phyloP scores from a whole-genome alignment of 108 stramenopile species.

The Skeletonema marinoi region DNA sequence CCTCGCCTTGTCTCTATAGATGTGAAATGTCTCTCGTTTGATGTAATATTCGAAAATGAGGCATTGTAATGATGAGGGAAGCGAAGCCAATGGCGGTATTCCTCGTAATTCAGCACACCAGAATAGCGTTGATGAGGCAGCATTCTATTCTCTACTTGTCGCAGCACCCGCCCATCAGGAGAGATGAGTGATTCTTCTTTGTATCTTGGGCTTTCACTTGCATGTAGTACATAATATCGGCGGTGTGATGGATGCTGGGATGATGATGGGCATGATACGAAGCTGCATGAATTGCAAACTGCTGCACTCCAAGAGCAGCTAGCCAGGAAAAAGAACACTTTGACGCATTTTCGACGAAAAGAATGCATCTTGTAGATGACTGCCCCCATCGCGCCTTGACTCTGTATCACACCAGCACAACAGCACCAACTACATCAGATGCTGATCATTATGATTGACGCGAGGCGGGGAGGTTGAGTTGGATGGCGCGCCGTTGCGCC shows the following conservation, averaged over 20 bases:
- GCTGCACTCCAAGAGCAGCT: neutral
- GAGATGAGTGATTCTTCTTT: neutral
- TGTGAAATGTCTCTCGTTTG: neutral
- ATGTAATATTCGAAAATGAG: neutral
- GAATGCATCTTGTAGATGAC: neutral
- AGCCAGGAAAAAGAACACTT: neutral
- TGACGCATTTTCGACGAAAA: neutral
- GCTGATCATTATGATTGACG: too few relatives aligned
- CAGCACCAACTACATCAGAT: too few relatives aligned
- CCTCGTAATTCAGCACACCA: neutral
- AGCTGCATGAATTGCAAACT: neutral
- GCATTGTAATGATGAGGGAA: neutral
- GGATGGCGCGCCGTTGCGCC: too few relatives aligned
- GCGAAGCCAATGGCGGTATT: conserved; percentile 23
- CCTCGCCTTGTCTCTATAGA: neutral
- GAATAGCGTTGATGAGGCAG: conserved; percentile 26
- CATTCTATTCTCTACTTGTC: conserved; percentile 13
- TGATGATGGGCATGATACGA: neutral
- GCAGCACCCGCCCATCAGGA: conserved; percentile 4
- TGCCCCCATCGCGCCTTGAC: neutral
- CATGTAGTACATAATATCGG: too few relatives aligned
- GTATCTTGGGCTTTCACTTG: neutral
- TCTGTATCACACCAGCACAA: too few relatives aligned
- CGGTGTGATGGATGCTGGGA: neutral
- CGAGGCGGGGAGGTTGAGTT: too few relatives aligned